These are phyloP conservation scores for Aleurites moluccanus DNA, from an alignment of 441 rosid species.

Conservation along the genomic window DNA sequence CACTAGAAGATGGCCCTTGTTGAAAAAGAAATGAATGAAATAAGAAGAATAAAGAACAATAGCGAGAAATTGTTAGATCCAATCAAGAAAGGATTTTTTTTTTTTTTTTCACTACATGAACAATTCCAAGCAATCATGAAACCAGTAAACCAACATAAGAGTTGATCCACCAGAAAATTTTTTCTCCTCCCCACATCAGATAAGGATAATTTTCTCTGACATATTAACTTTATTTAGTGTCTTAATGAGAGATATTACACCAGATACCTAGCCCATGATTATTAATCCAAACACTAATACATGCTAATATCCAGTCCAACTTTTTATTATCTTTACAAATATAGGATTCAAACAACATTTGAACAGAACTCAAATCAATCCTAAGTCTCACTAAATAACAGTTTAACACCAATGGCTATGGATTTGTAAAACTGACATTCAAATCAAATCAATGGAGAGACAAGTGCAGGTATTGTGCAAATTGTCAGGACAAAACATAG, in stretches of 20 bases:
- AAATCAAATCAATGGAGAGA: background rate
- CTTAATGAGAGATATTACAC: background rate
- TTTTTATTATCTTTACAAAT: background rate
- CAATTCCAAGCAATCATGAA: background rate
- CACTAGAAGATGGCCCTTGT: background rate
- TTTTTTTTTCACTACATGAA: background rate
- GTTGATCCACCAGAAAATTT: background rate
- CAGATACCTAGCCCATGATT: background rate
- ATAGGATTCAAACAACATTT: background rate
- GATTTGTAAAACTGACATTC: background rate
- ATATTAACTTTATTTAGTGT: background rate
- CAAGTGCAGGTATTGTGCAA: background rate
- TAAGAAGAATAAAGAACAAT: background rate
- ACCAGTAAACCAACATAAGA: background rate
- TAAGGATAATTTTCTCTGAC: background rate
- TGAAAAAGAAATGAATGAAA: background rate
- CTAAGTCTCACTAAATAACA: background rate
- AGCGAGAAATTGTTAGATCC: background rate
- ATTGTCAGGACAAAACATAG: background rate
- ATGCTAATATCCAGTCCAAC: background rate
- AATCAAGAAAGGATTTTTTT: background rate
- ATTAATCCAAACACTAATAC: background rate
- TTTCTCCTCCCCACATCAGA: background rate
- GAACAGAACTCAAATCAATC: background rate
- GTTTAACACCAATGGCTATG: background rate